Evolutionary conservation across 1,139 yeast species (phyloP), one percentile per base, ranked within the genome.

Genomic region (Taphrina sp.): DNA sequence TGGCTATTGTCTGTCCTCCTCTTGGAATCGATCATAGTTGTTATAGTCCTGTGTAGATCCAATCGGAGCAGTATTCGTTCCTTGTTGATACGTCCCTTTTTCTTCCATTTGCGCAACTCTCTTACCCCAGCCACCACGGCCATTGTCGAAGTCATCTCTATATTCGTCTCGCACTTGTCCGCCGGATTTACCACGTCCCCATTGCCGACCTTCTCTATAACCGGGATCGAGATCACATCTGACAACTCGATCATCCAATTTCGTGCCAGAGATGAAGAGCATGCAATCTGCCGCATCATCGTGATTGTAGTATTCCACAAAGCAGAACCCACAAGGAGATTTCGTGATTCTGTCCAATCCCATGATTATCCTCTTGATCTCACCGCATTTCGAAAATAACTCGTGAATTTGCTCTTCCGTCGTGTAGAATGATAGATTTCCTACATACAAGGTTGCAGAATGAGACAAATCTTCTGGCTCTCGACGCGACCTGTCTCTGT

Each of bases 251-350:
- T 90, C 94, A 66, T 90, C 96, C 47, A 90, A 75, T 64, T 81
- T 83, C 0, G 95, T 88, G 49, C 82, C 83, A 61, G 85, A 82
- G 58, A 92, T 73, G 66, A 81, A 90, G 66, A 88, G 84, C 66
- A 90, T 80, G 4, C 96, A 86, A 62, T 84, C 81, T 43, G 88
- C 73, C 0, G 96, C 88, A 51, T 86, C 89, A 45, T 76, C 76
- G 56, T 82, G 82, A 10, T 74, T 70, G 56, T 76, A 76, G 68
- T 82, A 92, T 44, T 87, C 83, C 31, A 90, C 89, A 69, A 90
- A 90, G 67, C 96, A 89, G 70, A 92, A 92, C 29, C 97, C 97
- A 67, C 97, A 89, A 0, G 97, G 97, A 0, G 96, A 88, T 65
- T 83, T 80, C 62, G 85, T 83, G 66, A 83, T 83, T 60, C 96